Evolutionary conservation across 2,329 filamentous ascomycete genomes (phyloP), one percentile per base, ranked within the genome.

Genomic region (Trichoderma asperellum): DNA sequence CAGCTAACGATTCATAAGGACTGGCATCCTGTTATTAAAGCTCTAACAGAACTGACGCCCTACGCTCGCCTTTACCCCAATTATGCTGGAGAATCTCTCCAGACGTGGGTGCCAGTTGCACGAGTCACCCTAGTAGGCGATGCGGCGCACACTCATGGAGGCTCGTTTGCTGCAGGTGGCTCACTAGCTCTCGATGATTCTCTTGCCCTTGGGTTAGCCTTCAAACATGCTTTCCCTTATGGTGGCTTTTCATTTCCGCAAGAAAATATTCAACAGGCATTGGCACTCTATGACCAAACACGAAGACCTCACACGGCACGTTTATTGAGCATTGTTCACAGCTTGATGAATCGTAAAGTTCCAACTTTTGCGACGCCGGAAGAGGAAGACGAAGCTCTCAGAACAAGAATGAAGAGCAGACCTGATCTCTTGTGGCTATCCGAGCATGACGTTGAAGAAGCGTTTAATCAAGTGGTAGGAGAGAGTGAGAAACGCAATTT

Each of bases 11-110:
- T 32, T 35, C 10, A 5, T 47, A 2, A 68, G 70, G 75, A 79
- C 70, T 84, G 82, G 82, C 80, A 81, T 57, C 80, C 81, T 0
- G 73, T 79, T 0, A 75, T 81, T 35, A 78, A 77, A 65, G 76
- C 77, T 14, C 75, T 84, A 4, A 74, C 81, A 4, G 77, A 82
- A 8, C 76, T 78, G 2, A 81, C 79, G 7, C 83, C 82, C 0
- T 74, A 77, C 40, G 80, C 79, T 0, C 77, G 77, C n/a, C 69
- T 82, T 0, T 84, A 81, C 58, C 81, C 82, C 14, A 84, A 84
- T 70, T 77, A 79, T 18, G 78, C 81, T 0, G 82, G 79, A 0
- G 73, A 79, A 10, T 74, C 76, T 6, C 75, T 83, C 2, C 72
- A 78, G 3, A 79, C 77, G 0, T 84, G 82, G 82, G 74, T 81